These are phyloP conservation scores for Lophium mytilinum DNA, from an alignment of 495 filamentous ascomycete species.

Conservation along the genomic window DNA sequence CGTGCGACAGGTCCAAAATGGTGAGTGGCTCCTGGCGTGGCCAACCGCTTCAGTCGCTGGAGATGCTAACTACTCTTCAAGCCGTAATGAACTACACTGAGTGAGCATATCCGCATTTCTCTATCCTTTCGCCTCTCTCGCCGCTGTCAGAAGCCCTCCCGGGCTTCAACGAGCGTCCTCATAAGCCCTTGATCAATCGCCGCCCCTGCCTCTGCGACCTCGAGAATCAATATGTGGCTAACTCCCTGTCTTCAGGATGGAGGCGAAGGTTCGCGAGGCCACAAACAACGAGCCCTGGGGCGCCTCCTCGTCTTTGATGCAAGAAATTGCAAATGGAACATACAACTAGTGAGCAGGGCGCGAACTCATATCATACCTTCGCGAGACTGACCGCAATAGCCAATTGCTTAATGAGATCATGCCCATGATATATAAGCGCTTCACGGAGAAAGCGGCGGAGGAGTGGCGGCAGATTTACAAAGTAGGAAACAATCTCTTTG, in stretches of 20 bases:
- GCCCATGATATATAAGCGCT: constrained; percentile 99
- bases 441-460: constrained; percentile 95
- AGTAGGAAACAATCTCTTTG: constrained; percentile 32
- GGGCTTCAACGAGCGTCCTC: too few relatives aligned
- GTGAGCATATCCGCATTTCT: too few relatives aligned
- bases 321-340: constrained; percentile 96
- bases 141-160: too few relatives aligned
- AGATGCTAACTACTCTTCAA: constrained; percentile 35
- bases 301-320: constrained; percentile 74
- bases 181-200: too few relatives aligned
- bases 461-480: constrained; percentile 99
- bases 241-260: constrained; percentile 48
- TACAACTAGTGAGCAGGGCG: constrained; percentile 79
- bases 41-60: constrained; percentile 10
- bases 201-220: too few relatives aligned
- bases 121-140: too few relatives aligned
- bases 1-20: constrained; percentile 97
- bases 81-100: constrained; percentile 99
- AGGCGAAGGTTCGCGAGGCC: constrained; percentile 66
- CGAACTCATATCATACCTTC: background rate
- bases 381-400: constrained; percentile 40
- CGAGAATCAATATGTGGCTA: too few relatives aligned
- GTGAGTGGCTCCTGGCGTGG: constrained; percentile 42
- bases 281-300: constrained; percentile 25
- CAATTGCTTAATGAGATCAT: constrained; percentile 98